Conservation (phyloP, 2,329 filamentous ascomycete genomes). For the Nothopassalora personata region DNA sequence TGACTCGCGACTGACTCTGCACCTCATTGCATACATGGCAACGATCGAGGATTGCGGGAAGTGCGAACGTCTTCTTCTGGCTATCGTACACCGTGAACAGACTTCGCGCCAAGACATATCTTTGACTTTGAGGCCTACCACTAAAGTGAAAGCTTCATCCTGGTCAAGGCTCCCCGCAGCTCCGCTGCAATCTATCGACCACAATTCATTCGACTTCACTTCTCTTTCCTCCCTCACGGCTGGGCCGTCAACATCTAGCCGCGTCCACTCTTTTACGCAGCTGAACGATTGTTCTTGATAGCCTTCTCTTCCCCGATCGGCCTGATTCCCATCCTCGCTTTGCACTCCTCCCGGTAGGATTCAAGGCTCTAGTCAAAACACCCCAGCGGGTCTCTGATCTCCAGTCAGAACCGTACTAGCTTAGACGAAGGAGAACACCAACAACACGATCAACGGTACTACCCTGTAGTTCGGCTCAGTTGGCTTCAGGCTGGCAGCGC, state of each 20-base stretch:
- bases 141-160: background rate
- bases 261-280: background rate
- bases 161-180: background rate
- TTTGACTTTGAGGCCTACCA: constrained; percentile 1
- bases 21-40: too few species aligned
- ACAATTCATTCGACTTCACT: background rate
- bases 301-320: background rate
- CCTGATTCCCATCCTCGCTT: background rate
- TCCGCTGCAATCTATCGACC: background rate
- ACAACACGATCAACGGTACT: background rate
- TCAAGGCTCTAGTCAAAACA: background rate
- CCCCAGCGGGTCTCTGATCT: background rate
- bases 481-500: background rate
- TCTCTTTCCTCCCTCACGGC: background rate
- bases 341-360: background rate
- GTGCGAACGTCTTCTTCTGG: too few species aligned
- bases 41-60: too few species aligned
- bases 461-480: background rate
- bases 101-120: background rate
- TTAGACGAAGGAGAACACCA: background rate
- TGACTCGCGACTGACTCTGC: too few species aligned
- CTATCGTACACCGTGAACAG: background rate
- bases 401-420: background rate
- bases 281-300: background rate
- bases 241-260: background rate